Evolutionary conservation across 2,329 filamentous ascomycete genomes (phyloP).

Genomic region (Lecanoromycetidae sp.): DNA sequence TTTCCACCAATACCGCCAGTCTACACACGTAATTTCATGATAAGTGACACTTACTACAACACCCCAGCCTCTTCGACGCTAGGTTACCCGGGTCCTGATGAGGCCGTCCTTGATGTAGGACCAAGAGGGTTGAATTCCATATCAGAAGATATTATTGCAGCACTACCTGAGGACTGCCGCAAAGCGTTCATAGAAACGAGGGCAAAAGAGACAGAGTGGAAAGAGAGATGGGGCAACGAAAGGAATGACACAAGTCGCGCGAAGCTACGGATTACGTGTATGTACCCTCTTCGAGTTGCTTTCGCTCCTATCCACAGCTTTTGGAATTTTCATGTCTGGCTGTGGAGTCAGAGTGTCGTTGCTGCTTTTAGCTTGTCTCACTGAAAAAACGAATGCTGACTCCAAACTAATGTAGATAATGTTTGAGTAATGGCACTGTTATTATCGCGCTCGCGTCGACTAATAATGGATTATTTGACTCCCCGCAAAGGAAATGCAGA

Average conservation of each 20-base stretch:
- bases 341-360: too few species aligned
- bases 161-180: slow-evolving; percentile 45
- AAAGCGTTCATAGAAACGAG: slow-evolving; percentile 58
- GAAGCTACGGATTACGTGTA: slow-evolving; percentile 14
- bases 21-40: slow-evolving; percentile 49
- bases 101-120: slow-evolving; percentile 35
- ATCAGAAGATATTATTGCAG: slow-evolving; percentile 31
- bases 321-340: too few species aligned
- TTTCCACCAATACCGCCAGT: slow-evolving; percentile 44
- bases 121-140: slow-evolving; percentile 26
- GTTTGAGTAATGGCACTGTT: too few species aligned
- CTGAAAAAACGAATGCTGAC: too few species aligned
- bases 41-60: slow-evolving; percentile 49
- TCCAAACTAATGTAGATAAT: too few species aligned
- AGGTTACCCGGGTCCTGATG: slow-evolving; percentile 48
- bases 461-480: too few species aligned
- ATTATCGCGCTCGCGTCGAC: too few species aligned
- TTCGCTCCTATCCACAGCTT: too few species aligned
- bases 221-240: slow-evolving; percentile 62
- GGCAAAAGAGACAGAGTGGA: slow-evolving; percentile 57
- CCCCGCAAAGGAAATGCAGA: too few species aligned
- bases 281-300: too few species aligned
- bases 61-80: slow-evolving; percentile 46
- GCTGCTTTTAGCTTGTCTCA: too few species aligned
- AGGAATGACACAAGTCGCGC: slow-evolving; percentile 35